phyloP scores from a whole-genome alignment of 208 protist species.

The Trypanosoma melophagium region DNA sequence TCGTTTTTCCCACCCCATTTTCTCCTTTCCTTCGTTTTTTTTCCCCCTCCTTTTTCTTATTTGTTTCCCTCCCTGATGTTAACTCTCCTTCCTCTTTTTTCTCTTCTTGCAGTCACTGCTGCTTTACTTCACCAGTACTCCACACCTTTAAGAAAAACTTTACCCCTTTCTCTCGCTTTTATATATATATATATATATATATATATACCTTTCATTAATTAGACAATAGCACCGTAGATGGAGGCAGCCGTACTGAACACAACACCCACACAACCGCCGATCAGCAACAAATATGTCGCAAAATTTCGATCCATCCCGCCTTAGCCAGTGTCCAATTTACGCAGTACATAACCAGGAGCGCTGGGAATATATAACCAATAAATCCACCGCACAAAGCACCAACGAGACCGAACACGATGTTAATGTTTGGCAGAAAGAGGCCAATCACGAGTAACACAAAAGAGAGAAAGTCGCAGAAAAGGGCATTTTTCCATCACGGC shows the following conservation, averaged over 20 bases:
- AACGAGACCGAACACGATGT: constrained; percentile 71
- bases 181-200: constrained; percentile 9
- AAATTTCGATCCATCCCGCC: constrained; percentile 40
- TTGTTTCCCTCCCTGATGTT: not conserved
- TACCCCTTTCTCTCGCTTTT: too few relatives aligned
- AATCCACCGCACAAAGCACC: constrained; percentile 54
- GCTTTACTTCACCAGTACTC: too few relatives aligned
- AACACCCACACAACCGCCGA: constrained; percentile 43
- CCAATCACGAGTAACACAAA: constrained; percentile 43
- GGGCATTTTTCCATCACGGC: constrained; percentile 52
- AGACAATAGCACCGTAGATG: constrained; percentile 40
- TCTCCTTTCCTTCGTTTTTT: constrained; percentile 2
- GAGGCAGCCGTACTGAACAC: constrained; percentile 59
- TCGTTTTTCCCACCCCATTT: not conserved
- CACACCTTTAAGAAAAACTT: too few relatives aligned
- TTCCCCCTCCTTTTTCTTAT: not conserved
- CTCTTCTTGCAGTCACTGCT: too few relatives aligned
- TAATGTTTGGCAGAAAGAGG: constrained; percentile 70
- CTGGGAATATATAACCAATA: constrained; percentile 70
- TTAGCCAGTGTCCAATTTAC: constrained; percentile 41
- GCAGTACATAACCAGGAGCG: constrained; percentile 63
- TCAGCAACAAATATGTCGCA: constrained; percentile 48
- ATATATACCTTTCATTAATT: constrained; percentile 10
- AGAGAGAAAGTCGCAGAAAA: constrained; percentile 33
- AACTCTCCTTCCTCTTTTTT: not conserved